These are phyloP conservation scores for Aurifilum marmelostoma DNA, from an alignment of 2,329 filamentous ascomycete genomes.

Conservation along the genomic window DNA sequence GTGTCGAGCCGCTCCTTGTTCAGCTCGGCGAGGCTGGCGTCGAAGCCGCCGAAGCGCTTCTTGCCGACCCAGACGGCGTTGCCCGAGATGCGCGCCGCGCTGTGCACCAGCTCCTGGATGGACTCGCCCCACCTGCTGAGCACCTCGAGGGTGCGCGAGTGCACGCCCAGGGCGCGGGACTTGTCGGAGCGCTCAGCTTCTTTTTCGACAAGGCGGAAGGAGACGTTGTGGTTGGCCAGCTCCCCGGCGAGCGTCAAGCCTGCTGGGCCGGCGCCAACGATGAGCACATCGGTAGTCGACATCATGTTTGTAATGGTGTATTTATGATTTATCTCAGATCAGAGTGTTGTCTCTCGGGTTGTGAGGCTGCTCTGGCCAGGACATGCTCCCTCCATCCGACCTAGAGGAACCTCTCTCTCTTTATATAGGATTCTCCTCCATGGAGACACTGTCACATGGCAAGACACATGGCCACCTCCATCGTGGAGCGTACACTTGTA, in stretches of 20 bases:
- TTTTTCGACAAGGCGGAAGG: slow-evolving; percentile 46
- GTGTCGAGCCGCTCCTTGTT: slow-evolving; percentile 32
- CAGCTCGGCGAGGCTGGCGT: slow-evolving; percentile 21
- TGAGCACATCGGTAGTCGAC: slow-evolving; percentile 41
- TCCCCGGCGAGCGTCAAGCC: slow-evolving; percentile 48
- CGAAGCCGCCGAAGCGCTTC: slow-evolving; percentile 26
- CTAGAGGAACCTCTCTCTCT: background rate
- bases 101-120: slow-evolving; percentile 40
- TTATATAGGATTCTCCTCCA: background rate
- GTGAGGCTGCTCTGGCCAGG: background rate
- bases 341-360: background rate
- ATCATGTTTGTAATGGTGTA: background rate
- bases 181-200: slow-evolving; percentile 39
- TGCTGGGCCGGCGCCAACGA: slow-evolving; percentile 50
- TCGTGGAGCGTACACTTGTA: background rate
- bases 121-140: slow-evolving; percentile 49
- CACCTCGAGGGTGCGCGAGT: slow-evolving; percentile 54
- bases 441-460: background rate
- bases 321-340: too few relatives aligned
- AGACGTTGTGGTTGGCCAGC: slow-evolving; percentile 38
- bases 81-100: slow-evolving; percentile 43
- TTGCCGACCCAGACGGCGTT: slow-evolving; percentile 43
- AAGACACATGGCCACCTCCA: background rate
- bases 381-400: background rate
- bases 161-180: slow-evolving; percentile 49